Percentiles rank a stretch among this genome's conserved stretches.
phyloP scores from a whole-genome alignment of 352 stramenopile genomes.

The Pythium dissimile region DNA sequence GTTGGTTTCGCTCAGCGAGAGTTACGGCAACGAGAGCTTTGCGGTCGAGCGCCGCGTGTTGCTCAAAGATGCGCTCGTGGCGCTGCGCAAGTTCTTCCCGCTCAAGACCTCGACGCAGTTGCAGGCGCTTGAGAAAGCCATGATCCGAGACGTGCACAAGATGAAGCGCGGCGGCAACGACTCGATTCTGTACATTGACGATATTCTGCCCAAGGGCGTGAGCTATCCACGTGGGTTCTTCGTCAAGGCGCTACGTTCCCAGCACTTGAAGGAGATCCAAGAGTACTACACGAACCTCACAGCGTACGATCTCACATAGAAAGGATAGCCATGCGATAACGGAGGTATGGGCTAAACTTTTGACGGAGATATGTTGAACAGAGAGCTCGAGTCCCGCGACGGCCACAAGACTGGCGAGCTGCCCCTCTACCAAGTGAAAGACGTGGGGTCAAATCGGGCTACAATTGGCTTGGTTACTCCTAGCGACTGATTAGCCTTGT shows the following conservation, averaged over 20 bases:
- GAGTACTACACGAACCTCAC: slow-evolving; percentile 62
- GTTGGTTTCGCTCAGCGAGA: slow-evolving; percentile 42
- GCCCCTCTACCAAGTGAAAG: slow-evolving; percentile 21
- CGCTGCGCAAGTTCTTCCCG: slow-evolving; percentile 74
- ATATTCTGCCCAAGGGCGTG: slow-evolving; percentile 48
- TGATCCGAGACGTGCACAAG: slow-evolving; percentile 80
- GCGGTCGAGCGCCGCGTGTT: slow-evolving; percentile 46
- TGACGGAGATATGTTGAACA: slow-evolving; percentile 20
- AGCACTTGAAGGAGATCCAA: slow-evolving; percentile 85
- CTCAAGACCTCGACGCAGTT: slow-evolving; percentile 71
- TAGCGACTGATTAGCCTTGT: background rate
- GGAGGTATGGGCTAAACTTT: background rate
- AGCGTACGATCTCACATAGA: slow-evolving; percentile 25
- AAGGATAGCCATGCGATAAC: background rate
- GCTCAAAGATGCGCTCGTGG: slow-evolving; percentile 69
- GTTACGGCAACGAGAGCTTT: slow-evolving; percentile 60
- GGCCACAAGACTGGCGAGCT: slow-evolving; percentile 38
- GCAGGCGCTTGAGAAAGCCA: slow-evolving; percentile 68
- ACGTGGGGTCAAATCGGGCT: background rate
- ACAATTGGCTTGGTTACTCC: background rate
- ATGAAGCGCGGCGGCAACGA: slow-evolving; percentile 67
- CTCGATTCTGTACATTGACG: slow-evolving; percentile 69
- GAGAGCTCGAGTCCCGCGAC: slow-evolving; percentile 57
- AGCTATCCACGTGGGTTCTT: slow-evolving; percentile 66
- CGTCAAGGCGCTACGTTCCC: slow-evolving; percentile 70